Base-by-base conservation (phyloP, 306 rosid genomes). In the Phaseolus lunatus region DNA sequence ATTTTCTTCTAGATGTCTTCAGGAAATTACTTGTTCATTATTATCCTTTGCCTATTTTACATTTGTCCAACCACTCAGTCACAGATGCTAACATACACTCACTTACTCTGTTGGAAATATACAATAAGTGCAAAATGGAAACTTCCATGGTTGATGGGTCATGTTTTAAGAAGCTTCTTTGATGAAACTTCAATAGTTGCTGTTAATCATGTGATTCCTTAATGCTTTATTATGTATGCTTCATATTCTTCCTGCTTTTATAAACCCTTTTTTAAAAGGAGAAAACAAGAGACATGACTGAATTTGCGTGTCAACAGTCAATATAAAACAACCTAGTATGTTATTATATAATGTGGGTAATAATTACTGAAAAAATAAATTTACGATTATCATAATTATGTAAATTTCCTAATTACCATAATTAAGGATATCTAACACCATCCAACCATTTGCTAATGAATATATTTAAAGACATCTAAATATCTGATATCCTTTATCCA, bases 1-100 rank as follows among this genome's bases (percentile, higher is more conserved):
- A 69, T 47, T 75, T 84, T 73, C 75, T 22, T 49, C 72, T 71
- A 18, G 37, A 64, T 70, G 70, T 45, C 29, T 59, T 64, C 39
- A 19, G 26, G 54, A 75, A 72, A 79, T 67, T 77, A 58, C 70
- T 63, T 47, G 62, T 63, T 78, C 49, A 45, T 37, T 2, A 24
- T 67, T 52, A 67, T 53, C 57, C 11, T 73, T 14, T 79, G 47
- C 41, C 71, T 18, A 29, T 41, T 45, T 14, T 26, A 20, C 50
- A 39, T 9, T 5, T 9, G 41, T 37, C 43, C 43, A 29, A 37
- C 11, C 43, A 8, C 11, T 1, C 11, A 29, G 7, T 31, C 5
- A 11, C 50, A 22, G 35, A 22, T 3, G 15, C 14, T 15, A 4
- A 37, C 10, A 3, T n/a, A 12, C 1, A 3, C 5, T 2, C 18